Conservation (phyloP, 495 filamentous ascomycete genomes). For the Delitschia confertaspora region DNA sequence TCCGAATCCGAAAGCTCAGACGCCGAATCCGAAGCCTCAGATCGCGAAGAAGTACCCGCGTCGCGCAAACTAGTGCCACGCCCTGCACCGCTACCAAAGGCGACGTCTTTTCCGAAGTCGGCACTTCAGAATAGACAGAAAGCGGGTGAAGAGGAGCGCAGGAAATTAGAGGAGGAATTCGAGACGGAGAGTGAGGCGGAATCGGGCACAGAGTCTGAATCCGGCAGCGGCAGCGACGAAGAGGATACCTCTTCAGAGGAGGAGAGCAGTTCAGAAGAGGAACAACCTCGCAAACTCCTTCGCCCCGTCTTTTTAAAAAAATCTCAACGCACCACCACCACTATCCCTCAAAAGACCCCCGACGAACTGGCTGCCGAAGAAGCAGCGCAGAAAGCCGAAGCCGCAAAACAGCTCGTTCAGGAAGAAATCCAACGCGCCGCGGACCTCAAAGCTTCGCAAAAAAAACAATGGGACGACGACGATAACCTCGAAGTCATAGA, state of each 20-base stretch:
- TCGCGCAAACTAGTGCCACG: no score
- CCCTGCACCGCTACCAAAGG: slow-evolving; percentile 49
- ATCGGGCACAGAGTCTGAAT: slow-evolving; percentile 31
- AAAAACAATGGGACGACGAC: slow-evolving; percentile 82
- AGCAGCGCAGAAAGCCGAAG: slow-evolving; percentile 26
- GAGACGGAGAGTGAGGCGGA: slow-evolving; percentile 30
- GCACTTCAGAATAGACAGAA: slow-evolving; percentile 41
- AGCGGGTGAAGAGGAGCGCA: slow-evolving; percentile 31
- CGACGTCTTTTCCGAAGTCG: slow-evolving; percentile 41
- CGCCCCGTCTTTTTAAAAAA: slow-evolving; percentile 92
- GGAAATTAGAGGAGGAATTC: slow-evolving; percentile 33
- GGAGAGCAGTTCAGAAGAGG: slow-evolving; percentile 44
- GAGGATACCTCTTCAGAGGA: slow-evolving; percentile 64
- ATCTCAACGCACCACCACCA: slow-evolving; percentile 48
- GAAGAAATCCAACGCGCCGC: slow-evolving; percentile 76
- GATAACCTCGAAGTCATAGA: slow-evolving; percentile 53
- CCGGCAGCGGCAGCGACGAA: slow-evolving; percentile 35
- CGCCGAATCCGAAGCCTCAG: slow-evolving; percentile 30
- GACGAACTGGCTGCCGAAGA: slow-evolving; percentile 24
- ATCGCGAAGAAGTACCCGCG: slow-evolving; percentile 30
- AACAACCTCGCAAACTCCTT: slow-evolving; percentile 53
- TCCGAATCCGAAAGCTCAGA: slow-evolving; percentile 52
- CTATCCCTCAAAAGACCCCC: slow-evolving; percentile 11
- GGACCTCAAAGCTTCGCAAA: slow-evolving; percentile 63
- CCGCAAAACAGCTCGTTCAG: slow-evolving; percentile 70